Conservation (phyloP, 2,329 filamentous ascomycete species). For the Fusarium torulosum region DNA sequence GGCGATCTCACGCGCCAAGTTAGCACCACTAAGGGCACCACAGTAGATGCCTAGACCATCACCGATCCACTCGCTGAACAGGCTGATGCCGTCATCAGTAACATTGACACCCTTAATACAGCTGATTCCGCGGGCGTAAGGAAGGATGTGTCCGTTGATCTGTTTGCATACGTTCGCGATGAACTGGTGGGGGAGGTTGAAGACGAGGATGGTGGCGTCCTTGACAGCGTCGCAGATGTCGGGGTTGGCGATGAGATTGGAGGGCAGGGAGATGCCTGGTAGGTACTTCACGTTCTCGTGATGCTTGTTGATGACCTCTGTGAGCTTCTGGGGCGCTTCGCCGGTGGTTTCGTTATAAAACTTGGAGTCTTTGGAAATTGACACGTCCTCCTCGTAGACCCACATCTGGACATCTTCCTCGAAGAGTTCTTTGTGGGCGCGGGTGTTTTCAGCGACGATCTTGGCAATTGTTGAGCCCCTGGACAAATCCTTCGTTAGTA, state of each 20-base stretch:
- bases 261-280: constrained; percentile 84
- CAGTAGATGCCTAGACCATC: constrained; percentile 94
- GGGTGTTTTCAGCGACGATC: constrained; percentile 93
- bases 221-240: constrained; percentile 83
- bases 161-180: constrained; percentile 88
- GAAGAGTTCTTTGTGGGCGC: constrained; percentile 81
- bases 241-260: constrained; percentile 87
- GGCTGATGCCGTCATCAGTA: constrained; percentile 82
- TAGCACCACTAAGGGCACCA: constrained; percentile 93
- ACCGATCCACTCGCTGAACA: constrained; percentile 96
- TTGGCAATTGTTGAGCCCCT: constrained; percentile 98
- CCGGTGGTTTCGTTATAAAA: constrained; percentile 75
- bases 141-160: constrained; percentile 88
- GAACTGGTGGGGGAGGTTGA: constrained; percentile 97
- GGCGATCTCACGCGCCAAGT: constrained; percentile 95
- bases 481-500: background rate
- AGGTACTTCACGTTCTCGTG: constrained; percentile 99
- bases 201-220: constrained; percentile 89
- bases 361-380: constrained; percentile 76
- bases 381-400: constrained; percentile 95
- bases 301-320: constrained; percentile 86
- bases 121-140: constrained; percentile 92
- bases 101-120: constrained; percentile 99
- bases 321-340: constrained; percentile 85
- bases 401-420: constrained; percentile 96